Conservation (phyloP, 1,139 yeast genomes). For the Kodamaea sp. region DNA sequence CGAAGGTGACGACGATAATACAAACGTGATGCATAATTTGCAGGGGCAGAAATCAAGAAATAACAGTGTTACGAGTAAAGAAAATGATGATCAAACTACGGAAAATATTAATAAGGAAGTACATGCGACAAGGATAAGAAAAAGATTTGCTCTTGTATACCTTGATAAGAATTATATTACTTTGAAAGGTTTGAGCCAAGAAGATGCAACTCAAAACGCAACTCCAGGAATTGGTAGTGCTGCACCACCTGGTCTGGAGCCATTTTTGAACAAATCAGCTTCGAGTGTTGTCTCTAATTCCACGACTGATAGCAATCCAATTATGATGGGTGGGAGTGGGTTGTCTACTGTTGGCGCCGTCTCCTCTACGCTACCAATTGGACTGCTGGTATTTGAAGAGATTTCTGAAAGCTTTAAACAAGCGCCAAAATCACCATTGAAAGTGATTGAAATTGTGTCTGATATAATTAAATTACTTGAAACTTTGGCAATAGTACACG, state of each 20-base stretch:
- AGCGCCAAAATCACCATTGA: slow-evolving; percentile 18
- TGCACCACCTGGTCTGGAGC: not conserved
- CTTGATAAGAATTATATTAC: slow-evolving; percentile 23
- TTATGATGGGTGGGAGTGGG: slow-evolving; percentile 2
- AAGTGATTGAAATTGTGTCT: slow-evolving; percentile 29
- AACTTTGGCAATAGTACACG: slow-evolving; percentile 38
- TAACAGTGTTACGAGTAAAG: slow-evolving; percentile 5
- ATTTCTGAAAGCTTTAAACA: slow-evolving; percentile 9
- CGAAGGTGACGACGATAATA: slow-evolving; percentile 2
- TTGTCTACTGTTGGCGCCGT: slow-evolving; percentile 2
- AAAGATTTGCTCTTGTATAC: slow-evolving; percentile 27
- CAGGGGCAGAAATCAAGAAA: slow-evolving; percentile 4
- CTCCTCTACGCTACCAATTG: not conserved
- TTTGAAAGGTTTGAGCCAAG: slow-evolving; percentile 14
- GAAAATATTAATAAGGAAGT: not conserved
- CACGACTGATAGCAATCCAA: not conserved
- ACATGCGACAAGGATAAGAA: not conserved
- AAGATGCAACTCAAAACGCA: slow-evolving; percentile 1
- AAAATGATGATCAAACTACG: not conserved
- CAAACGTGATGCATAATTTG: not conserved
- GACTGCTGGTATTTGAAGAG: not conserved
- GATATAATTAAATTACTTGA: slow-evolving; percentile 34
- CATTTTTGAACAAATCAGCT: not conserved
- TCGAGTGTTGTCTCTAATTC: not conserved
- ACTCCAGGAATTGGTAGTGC: not conserved